Conservation (phyloP, 495 filamentous ascomycete species). For the Podospora pseudopauciseta region DNA sequence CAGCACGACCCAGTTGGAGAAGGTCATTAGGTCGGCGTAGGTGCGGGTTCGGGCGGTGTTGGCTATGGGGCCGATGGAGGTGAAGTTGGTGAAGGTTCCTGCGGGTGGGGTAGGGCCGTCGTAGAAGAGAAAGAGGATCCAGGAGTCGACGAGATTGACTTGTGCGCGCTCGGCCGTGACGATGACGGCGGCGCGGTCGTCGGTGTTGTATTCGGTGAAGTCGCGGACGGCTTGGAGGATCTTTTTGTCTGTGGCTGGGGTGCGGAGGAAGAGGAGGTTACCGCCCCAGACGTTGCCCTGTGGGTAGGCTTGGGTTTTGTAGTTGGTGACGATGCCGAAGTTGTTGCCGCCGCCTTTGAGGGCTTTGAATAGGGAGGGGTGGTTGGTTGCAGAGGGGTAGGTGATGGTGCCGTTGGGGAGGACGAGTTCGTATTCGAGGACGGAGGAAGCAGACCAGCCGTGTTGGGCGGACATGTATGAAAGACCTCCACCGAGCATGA, state of each 20-base stretch:
- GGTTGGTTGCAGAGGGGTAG: conserved; percentile 39
- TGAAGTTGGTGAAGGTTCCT: conserved; percentile 56
- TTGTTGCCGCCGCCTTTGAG: conserved; percentile 51
- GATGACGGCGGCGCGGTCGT: conserved; percentile 55
- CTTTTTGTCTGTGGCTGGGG: conserved; percentile 37
- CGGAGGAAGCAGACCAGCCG: conserved; percentile 55
- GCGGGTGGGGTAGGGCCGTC: conserved; percentile 53
- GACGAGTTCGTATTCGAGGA: conserved; percentile 54
- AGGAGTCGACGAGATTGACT: conserved; percentile 44
- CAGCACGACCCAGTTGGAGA: conserved; percentile 39
- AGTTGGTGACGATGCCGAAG: conserved; percentile 51
- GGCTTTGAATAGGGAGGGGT: conserved; percentile 42
- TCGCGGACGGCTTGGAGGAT: conserved; percentile 52
- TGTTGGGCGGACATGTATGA: conserved; percentile 53
- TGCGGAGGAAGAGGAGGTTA: conserved; percentile 46
- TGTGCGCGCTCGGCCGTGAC: conserved; percentile 50
- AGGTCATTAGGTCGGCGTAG: conserved; percentile 49
- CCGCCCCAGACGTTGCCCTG: conserved; percentile 54
- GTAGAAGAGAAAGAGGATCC: conserved; percentile 63
- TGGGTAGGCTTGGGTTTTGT: conserved; percentile 45
- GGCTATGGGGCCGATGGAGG: conserved; percentile 44
- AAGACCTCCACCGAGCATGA: conserved; percentile 42
- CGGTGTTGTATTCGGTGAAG: conserved; percentile 53
- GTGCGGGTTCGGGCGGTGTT: conserved; percentile 51
- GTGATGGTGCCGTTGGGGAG: conserved; percentile 53